These are phyloP conservation scores for Glycine soja DNA, from an alignment of 306 rosid species.

Conservation along the genomic window DNA sequence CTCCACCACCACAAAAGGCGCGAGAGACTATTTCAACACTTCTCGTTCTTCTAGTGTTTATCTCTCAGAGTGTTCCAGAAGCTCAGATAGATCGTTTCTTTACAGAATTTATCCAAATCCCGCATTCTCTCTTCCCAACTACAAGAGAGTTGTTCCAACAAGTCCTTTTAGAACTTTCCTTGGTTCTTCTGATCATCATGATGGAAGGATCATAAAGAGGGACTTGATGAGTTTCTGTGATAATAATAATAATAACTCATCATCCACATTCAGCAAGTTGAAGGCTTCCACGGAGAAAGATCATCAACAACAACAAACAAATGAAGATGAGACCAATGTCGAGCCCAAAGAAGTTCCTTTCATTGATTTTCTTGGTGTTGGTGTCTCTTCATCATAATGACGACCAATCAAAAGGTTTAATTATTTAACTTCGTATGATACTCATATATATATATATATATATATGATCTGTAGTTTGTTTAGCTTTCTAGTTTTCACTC, in stretches of 20 bases:
- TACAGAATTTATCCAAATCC: conserved; percentile 50
- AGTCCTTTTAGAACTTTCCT: conserved; percentile 51
- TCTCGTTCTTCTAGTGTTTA: conserved; percentile 38
- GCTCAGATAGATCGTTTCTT: conserved; percentile 47
- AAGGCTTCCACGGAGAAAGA: conserved; percentile 52
- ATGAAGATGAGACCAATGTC: conserved; percentile 40
- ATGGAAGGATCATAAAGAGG: conserved; percentile 46
- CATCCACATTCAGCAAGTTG: conserved; percentile 49
- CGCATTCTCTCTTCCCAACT: conserved; percentile 49
- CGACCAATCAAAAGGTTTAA: conserved; percentile 21
- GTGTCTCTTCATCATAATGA: conserved; percentile 63
- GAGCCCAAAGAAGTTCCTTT: conserved; percentile 65
- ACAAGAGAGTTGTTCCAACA: conserved; percentile 56
- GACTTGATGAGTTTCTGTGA: conserved; percentile 45
- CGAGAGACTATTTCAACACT: conserved; percentile 45
- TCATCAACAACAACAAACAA: conserved; percentile 36
- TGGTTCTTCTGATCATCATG: conserved; percentile 29
- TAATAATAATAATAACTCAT: conserved; percentile 9
- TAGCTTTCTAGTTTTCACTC: conserved; percentile 31
- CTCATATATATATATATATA: background rate
- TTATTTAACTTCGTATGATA: conserved; percentile 49
- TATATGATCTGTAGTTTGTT: conserved; percentile 31
- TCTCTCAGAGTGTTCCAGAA: conserved; percentile 51
- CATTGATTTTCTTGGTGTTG: conserved; percentile 95
- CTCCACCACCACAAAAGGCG: conserved; percentile 40